Evolutionary conservation across 768 basidiomycete genomes (phyloP).

Genomic region (Phaeolepiota aurea): DNA sequence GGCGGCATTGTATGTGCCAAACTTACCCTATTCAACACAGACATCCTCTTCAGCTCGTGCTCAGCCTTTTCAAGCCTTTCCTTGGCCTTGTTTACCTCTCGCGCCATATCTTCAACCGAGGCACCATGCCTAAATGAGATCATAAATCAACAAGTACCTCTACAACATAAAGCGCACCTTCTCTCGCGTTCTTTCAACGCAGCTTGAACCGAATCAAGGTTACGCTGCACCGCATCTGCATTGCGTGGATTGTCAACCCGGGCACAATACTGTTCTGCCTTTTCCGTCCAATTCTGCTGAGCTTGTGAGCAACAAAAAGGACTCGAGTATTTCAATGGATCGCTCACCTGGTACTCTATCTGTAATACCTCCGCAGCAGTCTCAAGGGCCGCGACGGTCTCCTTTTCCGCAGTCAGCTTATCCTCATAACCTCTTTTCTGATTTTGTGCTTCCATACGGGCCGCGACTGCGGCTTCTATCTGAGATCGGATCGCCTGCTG

Average conservation of each 20-base stretch:
- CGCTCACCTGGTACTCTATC: conserved; percentile 53
- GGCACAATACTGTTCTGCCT: conserved; percentile 56
- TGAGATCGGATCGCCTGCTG: conserved; percentile 28
- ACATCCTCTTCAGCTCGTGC: conserved; percentile 55
- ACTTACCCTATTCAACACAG: conserved; percentile 55
- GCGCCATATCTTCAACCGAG: conserved; percentile 68
- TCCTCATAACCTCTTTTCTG: conserved; percentile 35
- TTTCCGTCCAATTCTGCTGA: conserved; percentile 51
- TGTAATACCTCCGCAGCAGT: conserved; percentile 40
- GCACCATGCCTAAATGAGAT: conserved; percentile 53
- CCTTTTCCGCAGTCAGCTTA: conserved; percentile 45
- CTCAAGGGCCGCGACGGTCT: conserved; percentile 35
- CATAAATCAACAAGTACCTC: conserved; percentile 3
- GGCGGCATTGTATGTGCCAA: background rate
- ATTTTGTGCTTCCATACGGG: conserved; percentile 43
- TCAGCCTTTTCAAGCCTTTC: conserved; percentile 51
- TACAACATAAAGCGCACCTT: conserved; percentile 28
- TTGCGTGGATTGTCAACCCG: conserved; percentile 51
- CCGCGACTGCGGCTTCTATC: conserved; percentile 38
- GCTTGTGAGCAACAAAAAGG: background rate
- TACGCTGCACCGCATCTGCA: conserved; percentile 44
- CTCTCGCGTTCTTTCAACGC: conserved; percentile 63
- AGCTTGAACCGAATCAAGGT: conserved; percentile 52
- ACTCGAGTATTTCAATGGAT: background rate
- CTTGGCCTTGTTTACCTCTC: conserved; percentile 59